Evolutionary conservation across 768 basidiomycete species (phyloP).

Genomic region (Macrolepiota albuminosa): DNA sequence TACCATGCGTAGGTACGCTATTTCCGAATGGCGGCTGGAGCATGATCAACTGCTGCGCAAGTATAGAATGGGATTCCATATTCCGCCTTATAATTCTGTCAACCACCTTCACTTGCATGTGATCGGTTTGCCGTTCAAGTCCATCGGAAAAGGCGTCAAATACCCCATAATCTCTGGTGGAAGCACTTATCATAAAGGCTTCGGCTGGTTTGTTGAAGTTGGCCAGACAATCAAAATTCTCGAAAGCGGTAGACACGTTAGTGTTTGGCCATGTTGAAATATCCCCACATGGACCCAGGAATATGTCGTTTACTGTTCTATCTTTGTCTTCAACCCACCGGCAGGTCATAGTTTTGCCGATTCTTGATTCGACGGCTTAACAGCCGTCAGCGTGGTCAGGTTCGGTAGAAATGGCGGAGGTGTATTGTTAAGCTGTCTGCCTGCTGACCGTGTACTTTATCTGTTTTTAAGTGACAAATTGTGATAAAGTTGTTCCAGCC

Average conservation of each 20-base stretch:
- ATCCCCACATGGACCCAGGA: background rate
- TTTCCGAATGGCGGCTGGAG: background rate
- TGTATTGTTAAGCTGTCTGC: background rate
- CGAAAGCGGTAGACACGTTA: slow-evolving; percentile 45
- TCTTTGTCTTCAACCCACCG: background rate
- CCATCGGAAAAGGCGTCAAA: slow-evolving; percentile 30
- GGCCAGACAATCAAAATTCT: slow-evolving; percentile 58
- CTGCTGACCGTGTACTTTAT: background rate
- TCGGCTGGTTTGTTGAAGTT: slow-evolving; percentile 69
- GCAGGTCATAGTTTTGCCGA: background rate
- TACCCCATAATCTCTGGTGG: slow-evolving; percentile 43
- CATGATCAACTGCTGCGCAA: slow-evolving; percentile 9
- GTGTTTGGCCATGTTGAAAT: slow-evolving; percentile 42
- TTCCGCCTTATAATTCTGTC: slow-evolving; percentile 72
- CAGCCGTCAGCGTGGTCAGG: background rate
- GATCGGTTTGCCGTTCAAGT: slow-evolving; percentile 61
- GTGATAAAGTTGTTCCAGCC: background rate
- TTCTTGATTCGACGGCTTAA: background rate
- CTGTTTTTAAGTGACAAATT: background rate
- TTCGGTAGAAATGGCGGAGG: background rate
- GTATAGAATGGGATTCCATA: slow-evolving; percentile 73
- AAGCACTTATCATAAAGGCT: slow-evolving; percentile 50
- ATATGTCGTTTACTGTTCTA: background rate
- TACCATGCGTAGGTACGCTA: slow-evolving; percentile 39
- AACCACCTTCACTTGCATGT: slow-evolving; percentile 74